A percentile compares a stretch with the other conserved stretches of the same genome.
These are phyloP conservation scores for Lactarius akahatsu DNA, from an alignment of 768 basidiomycete species.

Conservation along the genomic window DNA sequence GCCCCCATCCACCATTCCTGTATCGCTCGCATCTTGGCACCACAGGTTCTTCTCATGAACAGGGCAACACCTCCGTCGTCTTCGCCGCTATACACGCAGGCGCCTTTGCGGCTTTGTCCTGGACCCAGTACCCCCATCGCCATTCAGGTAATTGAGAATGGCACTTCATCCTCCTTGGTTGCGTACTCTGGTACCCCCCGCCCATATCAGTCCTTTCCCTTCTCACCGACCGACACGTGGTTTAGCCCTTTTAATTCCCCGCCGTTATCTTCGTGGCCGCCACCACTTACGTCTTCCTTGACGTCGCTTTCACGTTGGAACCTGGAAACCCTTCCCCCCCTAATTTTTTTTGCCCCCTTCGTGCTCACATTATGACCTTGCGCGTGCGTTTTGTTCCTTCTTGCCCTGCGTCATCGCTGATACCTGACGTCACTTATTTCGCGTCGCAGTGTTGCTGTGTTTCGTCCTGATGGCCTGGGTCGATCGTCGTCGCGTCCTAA, in stretches of 20 bases:
- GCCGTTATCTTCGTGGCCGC: constrained; percentile 60
- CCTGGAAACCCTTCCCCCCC: constrained; percentile 55
- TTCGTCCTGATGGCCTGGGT: constrained; percentile 71
- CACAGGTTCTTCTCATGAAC: constrained; percentile 65
- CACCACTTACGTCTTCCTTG: constrained; percentile 82
- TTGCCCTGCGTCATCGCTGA: background rate
- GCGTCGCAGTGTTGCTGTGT: constrained; percentile 62
- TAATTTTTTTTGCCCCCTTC: constrained; percentile 69
- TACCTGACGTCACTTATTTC: constrained; percentile 7
- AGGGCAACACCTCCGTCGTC: constrained; percentile 71
- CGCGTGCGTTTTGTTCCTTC: constrained; percentile 48
- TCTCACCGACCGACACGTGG: constrained; percentile 2
- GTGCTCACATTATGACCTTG: constrained; percentile 78
- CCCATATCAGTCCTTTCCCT: background rate
- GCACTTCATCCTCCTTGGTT: constrained; percentile 65
- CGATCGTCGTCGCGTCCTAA: constrained; percentile 70
- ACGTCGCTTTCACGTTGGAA: constrained; percentile 68
- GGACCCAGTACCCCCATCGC: constrained; percentile 73
- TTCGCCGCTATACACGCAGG: constrained; percentile 52
- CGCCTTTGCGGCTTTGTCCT: constrained; percentile 72
- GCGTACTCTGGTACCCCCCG: constrained; percentile 42
- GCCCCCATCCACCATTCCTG: too few species aligned
- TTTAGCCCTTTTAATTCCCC: constrained; percentile 63
- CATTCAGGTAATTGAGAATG: constrained; percentile 90
- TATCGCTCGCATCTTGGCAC: constrained; percentile 37